Conservation (phyloP, 805 yeast genomes). For the Kregervanrija pseudodelftensis region DNA sequence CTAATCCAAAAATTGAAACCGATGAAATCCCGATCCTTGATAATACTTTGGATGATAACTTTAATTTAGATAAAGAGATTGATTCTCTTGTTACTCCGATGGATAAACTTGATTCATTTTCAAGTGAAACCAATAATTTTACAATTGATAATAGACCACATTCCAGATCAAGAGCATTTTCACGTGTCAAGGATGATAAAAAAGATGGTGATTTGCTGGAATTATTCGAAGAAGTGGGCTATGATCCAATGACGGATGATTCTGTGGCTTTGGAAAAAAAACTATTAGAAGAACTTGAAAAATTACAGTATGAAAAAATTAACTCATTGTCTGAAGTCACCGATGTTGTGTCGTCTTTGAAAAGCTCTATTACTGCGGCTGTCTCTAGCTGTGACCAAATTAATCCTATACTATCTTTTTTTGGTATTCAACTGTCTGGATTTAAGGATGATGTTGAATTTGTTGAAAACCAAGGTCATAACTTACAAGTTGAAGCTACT, state of each 20-base stretch:
- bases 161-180: slow-evolving; percentile 25
- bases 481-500: slow-evolving; percentile 74
- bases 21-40: neutral
- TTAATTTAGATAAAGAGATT: slow-evolving; percentile 6
- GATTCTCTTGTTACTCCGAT: slow-evolving; percentile 6
- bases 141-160: slow-evolving; percentile 2
- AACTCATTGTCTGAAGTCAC: slow-evolving; percentile 39
- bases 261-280: slow-evolving; percentile 50
- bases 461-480: slow-evolving; percentile 71
- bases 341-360: slow-evolving; percentile 35
- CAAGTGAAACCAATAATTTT: too few relatives aligned
- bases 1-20: neutral
- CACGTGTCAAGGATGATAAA: slow-evolving; percentile 18
- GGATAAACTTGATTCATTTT: slow-evolving; percentile 1
- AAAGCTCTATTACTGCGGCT: slow-evolving; percentile 36
- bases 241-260: slow-evolving; percentile 60
- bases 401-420: slow-evolving; percentile 46
- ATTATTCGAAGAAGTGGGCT: slow-evolving; percentile 67
- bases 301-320: slow-evolving; percentile 57
- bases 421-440: slow-evolving; percentile 54
- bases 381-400: slow-evolving; percentile 47
- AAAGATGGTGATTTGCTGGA: slow-evolving; percentile 43
- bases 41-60: neutral
- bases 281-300: slow-evolving; percentile 51
- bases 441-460: slow-evolving; percentile 62